Base-by-base conservation (phyloP, 164 flowering plant genomes). In the Vitis vinifera region DNA sequence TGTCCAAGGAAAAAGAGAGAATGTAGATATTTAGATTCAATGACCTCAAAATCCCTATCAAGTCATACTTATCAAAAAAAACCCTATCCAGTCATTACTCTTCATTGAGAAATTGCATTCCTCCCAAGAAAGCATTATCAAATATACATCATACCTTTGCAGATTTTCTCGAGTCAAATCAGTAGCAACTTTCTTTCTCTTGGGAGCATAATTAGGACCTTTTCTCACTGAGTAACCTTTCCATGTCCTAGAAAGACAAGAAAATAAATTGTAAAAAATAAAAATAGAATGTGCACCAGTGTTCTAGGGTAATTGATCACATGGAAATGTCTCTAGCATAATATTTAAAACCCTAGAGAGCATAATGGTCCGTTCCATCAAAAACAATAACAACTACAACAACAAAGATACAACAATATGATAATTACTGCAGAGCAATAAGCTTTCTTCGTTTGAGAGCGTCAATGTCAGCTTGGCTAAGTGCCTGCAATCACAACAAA, bases 141-240 rank as follows among this genome's bases (percentile, higher is more conserved):
- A 11, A 12, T 9, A 59, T 1, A 0, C 2, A 27, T 1, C 13
- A 69, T 86, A 95, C 98, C 91, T 91, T 73, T 82, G 97, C 16
- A 95, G 75, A 69, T 87, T 85, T 8, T 95, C 98, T 19, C 92
- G 87, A 66, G 92, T 91, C 63, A 95, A 81, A 84, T 90, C 97
- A 53, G 97, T 90, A 3, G 86, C 92, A 61, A 75, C 83, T 74
- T 86, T 93, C 78, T 83, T 87, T 77, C 98, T 89, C 67, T 85
- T 85, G 0, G 89, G 89, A 66, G 90, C 85, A 84, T 89, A 95
- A 3, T 88, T 81, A 14, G 96, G 91, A 71, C 99, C 99, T 73
- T 86, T 95, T 69, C 48, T 85, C 16, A 91, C 76, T 12, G 90
- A 83, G 71, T 86, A 93, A 15, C 97, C 97, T 76, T 82, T 91